Base-by-base conservation (phyloP, 129 eudicot species). In the Smallanthus sonchifolius region DNA sequence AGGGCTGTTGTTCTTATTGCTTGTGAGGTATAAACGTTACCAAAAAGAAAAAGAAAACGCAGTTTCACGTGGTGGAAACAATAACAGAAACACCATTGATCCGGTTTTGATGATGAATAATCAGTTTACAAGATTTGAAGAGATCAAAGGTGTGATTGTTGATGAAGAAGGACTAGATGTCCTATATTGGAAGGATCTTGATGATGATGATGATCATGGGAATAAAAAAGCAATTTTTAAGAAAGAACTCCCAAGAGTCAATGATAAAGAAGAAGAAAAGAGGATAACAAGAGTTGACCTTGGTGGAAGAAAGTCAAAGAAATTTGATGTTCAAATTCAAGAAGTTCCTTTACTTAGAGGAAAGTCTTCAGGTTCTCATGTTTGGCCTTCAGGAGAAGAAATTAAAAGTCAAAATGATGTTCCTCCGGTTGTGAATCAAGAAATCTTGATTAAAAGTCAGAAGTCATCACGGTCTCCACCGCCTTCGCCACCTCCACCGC, bases 81-180 rank as follows among this genome's bases (percentile, higher is more conserved):
- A 39, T 13, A 69, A 70, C 74, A 40, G 65, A 7, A 70, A 16
- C 38, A 74, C 55, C 17, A 67, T 39, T 16, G 73, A 72, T 4
- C 60, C 81, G 4, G 79, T 20, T 24, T 54, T 64, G 75, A 54
- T 72, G 56, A 70, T 40, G 75, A 45, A 35, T 65, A 77, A 84
- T 60, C 91, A 84, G 36, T 90, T 89, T 54, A 56, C 65, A 40
- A 49, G 91, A 44, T 68, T 90, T 60, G 80, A 79, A 79, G 83
- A 74, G 66, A 6, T 79, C 52, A 79, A 79, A 65, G 83, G 96
- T 30, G 82, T 90, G 74, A 90, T 93, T 69, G 92, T 90, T 62
- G 98, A 93, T 74, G 98, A 93, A 77, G 87, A 88, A 71, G 99
- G 99, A 7, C 72, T 91, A 83, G 99, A 94, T 82, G 99, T 94